Evolutionary conservation across 257 asterid genomes (phyloP).

Genomic region (Capsicum chinense): DNA sequence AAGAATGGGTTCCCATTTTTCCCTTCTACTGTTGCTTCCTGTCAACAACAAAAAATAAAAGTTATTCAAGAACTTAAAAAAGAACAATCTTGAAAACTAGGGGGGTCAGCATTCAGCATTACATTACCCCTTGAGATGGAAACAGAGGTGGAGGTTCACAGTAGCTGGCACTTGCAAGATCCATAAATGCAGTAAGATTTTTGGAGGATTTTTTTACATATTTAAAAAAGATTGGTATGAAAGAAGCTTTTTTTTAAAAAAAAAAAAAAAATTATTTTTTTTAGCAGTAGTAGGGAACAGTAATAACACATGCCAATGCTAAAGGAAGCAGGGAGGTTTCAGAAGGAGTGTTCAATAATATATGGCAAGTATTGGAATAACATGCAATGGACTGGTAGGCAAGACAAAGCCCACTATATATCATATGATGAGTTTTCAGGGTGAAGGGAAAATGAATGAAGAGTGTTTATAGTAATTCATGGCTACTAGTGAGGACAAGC

Average conservation of each 20-base stretch:
- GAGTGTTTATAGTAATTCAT: conserved; percentile 42
- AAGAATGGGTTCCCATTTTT: conserved; percentile 58
- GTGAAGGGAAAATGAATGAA: conserved; percentile 29
- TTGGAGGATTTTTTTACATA: neutral
- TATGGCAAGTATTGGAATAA: neutral
- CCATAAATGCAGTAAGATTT: conserved; percentile 45
- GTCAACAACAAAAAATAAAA: conserved; percentile 24
- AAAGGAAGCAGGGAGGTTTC: neutral
- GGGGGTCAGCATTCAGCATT: too few relatives aligned
- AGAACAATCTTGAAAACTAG: neutral
- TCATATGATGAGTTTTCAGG: neutral
- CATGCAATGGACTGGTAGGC: neutral
- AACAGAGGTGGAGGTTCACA: conserved; percentile 57
- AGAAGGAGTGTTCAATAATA: neutral
- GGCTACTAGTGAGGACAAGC: conserved; percentile 17
- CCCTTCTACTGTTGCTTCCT: conserved; percentile 62
- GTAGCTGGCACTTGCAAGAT: conserved; percentile 55
- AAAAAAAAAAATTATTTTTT: too few relatives aligned
- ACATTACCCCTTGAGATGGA: conserved; percentile 57
- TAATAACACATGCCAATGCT: neutral
- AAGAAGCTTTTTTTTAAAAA: too few relatives aligned
- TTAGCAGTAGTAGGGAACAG: neutral
- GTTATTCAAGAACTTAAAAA: conserved; percentile 12
- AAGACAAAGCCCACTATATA: neutral
- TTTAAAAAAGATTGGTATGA: too few relatives aligned